These are phyloP conservation scores for Quercus parvula DNA, from an alignment of 306 rosid genomes.

Conservation along the genomic window DNA sequence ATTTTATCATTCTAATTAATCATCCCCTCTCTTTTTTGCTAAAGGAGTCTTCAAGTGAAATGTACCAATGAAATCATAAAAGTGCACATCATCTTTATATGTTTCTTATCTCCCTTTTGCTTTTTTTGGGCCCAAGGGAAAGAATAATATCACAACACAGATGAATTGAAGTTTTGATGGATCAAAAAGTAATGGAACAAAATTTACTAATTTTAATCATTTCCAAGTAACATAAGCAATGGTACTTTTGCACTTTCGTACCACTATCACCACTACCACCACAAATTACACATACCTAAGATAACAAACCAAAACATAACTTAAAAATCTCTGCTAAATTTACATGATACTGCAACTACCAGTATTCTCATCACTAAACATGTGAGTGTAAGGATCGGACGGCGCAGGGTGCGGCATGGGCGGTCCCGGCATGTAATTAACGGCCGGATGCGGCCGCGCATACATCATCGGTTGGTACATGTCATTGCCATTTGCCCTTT, in stretches of 20 bases:
- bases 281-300: conserved; percentile 22
- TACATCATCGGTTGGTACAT: conserved; percentile 85
- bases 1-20: no score
- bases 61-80: not conserved
- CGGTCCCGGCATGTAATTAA: conserved; percentile 54
- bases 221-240: conserved; percentile 12
- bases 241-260: conserved; percentile 35
- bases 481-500: conserved; percentile 47
- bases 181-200: not conserved
- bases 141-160: not conserved
- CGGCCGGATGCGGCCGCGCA: conserved; percentile 37
- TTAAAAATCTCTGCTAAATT: not conserved
- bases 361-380: conserved; percentile 82
- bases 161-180: not conserved
- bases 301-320: conserved; percentile 13
- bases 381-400: conserved; percentile 53
- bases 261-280: conserved; percentile 19
- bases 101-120: no score
- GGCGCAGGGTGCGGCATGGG: conserved; percentile 43
- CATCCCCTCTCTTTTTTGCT: not conserved
- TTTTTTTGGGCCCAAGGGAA: no score
- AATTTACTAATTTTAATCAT: not conserved
- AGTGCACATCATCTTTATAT: no score
- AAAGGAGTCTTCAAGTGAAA: not conserved
- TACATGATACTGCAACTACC: conserved; percentile 83